Conservation (phyloP, 2,329 filamentous ascomycete genomes). For the Chrysoporthe deuterocubensis region DNA sequence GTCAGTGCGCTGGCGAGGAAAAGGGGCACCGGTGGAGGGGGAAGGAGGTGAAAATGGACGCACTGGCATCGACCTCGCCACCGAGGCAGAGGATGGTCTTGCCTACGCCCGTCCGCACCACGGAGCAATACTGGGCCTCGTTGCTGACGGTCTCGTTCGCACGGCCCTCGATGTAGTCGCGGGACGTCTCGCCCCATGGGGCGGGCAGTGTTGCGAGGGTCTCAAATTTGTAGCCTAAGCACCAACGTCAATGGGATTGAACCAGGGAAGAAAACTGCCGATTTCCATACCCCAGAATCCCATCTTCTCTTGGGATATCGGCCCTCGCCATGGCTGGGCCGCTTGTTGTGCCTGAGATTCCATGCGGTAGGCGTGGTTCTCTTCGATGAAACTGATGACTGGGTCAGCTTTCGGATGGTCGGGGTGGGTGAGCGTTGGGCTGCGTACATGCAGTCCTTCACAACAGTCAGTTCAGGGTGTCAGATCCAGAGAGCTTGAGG, state of each 20-base stretch:
- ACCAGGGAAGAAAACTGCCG: not conserved
- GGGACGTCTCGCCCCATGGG: constrained; percentile 72
- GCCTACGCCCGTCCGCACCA: constrained; percentile 87
- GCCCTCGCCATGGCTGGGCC: constrained; percentile 46
- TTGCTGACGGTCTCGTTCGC: constrained; percentile 79
- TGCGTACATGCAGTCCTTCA: constrained; percentile 59
- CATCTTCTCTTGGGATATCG: constrained; percentile 76
- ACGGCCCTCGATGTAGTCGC: constrained; percentile 79
- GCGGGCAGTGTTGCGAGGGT: constrained; percentile 76
- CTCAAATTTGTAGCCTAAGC: constrained; percentile 94
- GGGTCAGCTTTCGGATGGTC: constrained; percentile 26
- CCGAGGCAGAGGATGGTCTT: constrained; percentile 76
- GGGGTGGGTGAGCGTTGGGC: not conserved
- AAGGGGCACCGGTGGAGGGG: constrained; percentile 13
- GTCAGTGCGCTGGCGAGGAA: constrained; percentile 14
- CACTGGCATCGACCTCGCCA: constrained; percentile 91
- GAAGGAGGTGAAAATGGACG: constrained; percentile 32
- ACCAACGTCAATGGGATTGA: not conserved
- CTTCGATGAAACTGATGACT: constrained; percentile 79
- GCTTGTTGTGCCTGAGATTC: constrained; percentile 63
- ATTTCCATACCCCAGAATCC: constrained; percentile 78
- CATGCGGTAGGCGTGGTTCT: constrained; percentile 77
- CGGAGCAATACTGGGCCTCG: constrained; percentile 91
- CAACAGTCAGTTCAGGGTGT: constrained; percentile 24
- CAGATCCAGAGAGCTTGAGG: constrained; percentile 31